These are phyloP conservation scores for Oenanthe javanica DNA, from an alignment of 140 eudicot genomes.

Conservation along the genomic window DNA sequence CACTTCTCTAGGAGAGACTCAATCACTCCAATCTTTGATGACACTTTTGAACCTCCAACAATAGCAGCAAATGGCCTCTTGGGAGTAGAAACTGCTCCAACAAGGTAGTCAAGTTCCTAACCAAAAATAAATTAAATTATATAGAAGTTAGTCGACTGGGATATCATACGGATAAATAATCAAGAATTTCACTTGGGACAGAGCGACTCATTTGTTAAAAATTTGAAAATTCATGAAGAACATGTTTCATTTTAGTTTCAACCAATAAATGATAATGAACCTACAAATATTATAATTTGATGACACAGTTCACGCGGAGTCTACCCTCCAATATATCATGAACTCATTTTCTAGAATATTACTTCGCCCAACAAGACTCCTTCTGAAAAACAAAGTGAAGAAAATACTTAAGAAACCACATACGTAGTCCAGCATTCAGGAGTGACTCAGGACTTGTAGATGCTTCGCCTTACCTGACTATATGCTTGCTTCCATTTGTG, in stretches of 20 bases:
- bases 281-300: too few species aligned
- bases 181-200: not conserved
- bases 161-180: conserved; percentile 4
- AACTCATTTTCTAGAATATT: not conserved
- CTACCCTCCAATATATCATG: not conserved
- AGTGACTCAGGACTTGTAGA: not conserved
- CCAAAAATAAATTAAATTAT: not conserved
- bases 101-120: conserved; percentile 89
- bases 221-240: not conserved
- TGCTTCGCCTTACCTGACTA: not conserved
- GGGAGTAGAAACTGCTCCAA: conserved; percentile 83
- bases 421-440: not conserved
- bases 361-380: not conserved
- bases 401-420: not conserved
- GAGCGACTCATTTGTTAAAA: not conserved
- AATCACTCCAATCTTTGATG: conserved; percentile 83
- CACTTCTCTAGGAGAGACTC: conserved; percentile 69
- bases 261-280: not conserved
- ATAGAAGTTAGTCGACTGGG: not conserved
- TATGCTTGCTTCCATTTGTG: not conserved
- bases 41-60: conserved; percentile 95
- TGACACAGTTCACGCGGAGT: not conserved
- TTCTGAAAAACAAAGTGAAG: not conserved
- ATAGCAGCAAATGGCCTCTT: conserved; percentile 95
- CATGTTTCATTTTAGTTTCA: not conserved